These are phyloP conservation scores for Stevia rebaudiana DNA, from an alignment of 140 eudicot species.

Conservation along the genomic window DNA sequence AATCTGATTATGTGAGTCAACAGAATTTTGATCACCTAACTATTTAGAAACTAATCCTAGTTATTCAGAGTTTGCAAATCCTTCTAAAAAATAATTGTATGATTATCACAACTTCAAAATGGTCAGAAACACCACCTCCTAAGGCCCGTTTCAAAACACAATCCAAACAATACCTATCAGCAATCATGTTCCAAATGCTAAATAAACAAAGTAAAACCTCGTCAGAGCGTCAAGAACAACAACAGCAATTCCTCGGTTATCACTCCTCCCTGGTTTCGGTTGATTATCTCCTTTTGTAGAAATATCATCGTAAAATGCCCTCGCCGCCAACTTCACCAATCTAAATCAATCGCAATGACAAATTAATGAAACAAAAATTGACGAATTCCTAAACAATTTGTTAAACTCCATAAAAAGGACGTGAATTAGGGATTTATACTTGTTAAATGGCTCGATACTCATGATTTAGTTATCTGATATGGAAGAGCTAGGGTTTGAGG, in stretches of 20 bases:
- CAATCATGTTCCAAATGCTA: neutral
- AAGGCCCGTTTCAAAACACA: neutral
- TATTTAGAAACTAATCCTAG: neutral
- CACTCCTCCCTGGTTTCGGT: slow-evolving; percentile 65
- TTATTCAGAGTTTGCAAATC: neutral
- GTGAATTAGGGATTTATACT: slow-evolving; percentile 25
- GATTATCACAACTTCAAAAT: neutral
- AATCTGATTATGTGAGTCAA: neutral
- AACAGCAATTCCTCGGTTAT: slow-evolving; percentile 86
- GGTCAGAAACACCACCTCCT: neutral
- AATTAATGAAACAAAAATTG: neutral
- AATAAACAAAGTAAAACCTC: slow-evolving; percentile 32
- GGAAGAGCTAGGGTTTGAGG: slow-evolving; percentile 13
- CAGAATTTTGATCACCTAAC: neutral
- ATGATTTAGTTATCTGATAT: slow-evolving; percentile 17
- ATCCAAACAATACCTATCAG: neutral
- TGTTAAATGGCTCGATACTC: slow-evolving; percentile 66
- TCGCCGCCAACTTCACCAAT: slow-evolving; percentile 89
- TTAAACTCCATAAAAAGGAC: neutral
- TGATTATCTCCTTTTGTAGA: slow-evolving; percentile 76
- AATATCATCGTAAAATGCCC: slow-evolving; percentile 91
- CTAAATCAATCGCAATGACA: slow-evolving; percentile 28
- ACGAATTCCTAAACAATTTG: neutral
- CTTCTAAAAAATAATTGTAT: neutral
- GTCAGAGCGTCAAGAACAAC: slow-evolving; percentile 97